phyloP scores from a whole-genome alignment of 2,329 filamentous ascomycete species.

The Phaeophleospora eucalypticola region DNA sequence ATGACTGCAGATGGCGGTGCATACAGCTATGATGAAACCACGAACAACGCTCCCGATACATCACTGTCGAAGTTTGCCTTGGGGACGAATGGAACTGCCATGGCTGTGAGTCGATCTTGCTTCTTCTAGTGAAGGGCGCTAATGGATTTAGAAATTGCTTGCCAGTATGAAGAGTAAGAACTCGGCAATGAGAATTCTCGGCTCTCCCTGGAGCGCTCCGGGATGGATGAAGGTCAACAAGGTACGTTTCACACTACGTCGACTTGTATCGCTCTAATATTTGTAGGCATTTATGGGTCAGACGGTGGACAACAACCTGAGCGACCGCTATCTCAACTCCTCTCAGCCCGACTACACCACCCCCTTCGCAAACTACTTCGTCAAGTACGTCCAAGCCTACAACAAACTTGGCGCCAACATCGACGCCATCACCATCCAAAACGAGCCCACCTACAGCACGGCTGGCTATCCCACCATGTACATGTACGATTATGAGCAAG shows the following conservation, averaged over 20 bases:
- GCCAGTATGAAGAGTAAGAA: conserved; percentile 14
- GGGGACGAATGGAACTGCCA: conserved; percentile 16
- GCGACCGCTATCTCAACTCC: conserved; percentile 13
- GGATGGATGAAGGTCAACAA: conserved; percentile 14
- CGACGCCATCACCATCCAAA: conserved; percentile 20
- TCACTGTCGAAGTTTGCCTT: conserved; percentile 16
- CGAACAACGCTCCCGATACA: conserved; percentile 8
- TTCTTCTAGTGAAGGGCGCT: no score
- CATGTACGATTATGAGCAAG: conserved; percentile 17
- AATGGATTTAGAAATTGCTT: conserved; percentile 10
- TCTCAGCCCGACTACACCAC: conserved; percentile 15
- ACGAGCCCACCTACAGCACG: conserved; percentile 13
- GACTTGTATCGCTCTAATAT: neutral
- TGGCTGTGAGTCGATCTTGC: no score
- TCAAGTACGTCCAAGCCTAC: conserved; percentile 22
- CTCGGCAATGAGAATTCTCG: conserved; percentile 14
- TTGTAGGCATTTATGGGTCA: neutral
- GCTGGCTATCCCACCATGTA: conserved; percentile 19
- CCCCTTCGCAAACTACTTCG: conserved; percentile 20
- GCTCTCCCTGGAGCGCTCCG: conserved; percentile 20
- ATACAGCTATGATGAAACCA: conserved; percentile 22
- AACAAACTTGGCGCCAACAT: conserved; percentile 11
- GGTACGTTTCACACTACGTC: neutral
- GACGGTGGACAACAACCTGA: conserved; percentile 15
- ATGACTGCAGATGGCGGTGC: conserved; percentile 11